Evolutionary conservation across 1,139 yeast genomes (phyloP).

Genomic region (Geotrichum bryndzae): DNA sequence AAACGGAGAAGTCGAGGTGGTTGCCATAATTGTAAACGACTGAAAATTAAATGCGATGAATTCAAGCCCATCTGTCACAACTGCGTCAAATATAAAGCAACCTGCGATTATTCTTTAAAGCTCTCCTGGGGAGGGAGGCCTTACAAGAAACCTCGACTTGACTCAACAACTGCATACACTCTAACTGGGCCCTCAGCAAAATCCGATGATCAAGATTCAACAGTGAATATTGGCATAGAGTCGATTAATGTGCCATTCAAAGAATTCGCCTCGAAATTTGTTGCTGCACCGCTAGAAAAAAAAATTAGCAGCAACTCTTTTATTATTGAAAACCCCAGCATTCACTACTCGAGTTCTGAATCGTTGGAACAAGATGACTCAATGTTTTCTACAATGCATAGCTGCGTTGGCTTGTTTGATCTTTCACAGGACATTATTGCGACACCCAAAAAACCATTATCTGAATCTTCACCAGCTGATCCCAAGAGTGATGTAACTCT

Average conservation of each 20-base stretch:
- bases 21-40: conserved; percentile 32
- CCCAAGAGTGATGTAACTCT: background rate
- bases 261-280: conserved; percentile 17
- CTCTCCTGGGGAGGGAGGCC: conserved; percentile 80
- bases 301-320: conserved; percentile 21
- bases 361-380: background rate
- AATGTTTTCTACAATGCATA: background rate
- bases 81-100: conserved; percentile 46
- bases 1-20: conserved; percentile 31
- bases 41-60: conserved; percentile 51
- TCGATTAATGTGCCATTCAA: background rate
- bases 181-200: background rate
- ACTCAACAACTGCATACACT: background rate
- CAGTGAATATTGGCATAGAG: background rate
- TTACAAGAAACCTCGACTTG: conserved; percentile 36
- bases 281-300: conserved; percentile 24
- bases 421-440: background rate
- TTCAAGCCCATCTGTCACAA: conserved; percentile 57
- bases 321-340: conserved; percentile 22
- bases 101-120: conserved; percentile 61
- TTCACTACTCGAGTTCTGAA: conserved; percentile 2
- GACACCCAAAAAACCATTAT: background rate
- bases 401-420: background rate
- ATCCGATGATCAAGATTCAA: background rate
- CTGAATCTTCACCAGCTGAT: background rate